A percentile compares a stretch with the other conserved stretches of the same genome.
These are phyloP conservation scores for Trichoderma virens DNA, from an alignment of 495 filamentous ascomycete species.

Conservation along the genomic window DNA sequence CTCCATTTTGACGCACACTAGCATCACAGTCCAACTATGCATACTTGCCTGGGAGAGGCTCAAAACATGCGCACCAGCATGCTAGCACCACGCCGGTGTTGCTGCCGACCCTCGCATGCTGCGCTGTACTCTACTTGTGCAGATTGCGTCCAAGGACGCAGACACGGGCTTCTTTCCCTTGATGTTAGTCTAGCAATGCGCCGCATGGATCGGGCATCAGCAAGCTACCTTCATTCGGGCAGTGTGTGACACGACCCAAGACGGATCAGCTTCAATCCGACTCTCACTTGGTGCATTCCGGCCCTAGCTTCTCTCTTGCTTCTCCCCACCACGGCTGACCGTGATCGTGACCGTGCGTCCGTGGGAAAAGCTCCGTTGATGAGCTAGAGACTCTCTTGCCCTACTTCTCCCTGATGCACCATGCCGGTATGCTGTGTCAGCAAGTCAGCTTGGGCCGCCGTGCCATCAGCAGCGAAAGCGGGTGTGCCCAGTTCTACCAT, in stretches of 20 bases:
- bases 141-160: neutral
- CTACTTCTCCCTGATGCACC: neutral
- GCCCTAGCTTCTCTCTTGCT: neutral
- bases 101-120: neutral
- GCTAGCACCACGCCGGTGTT: neutral
- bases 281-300: neutral
- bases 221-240: neutral
- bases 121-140: neutral
- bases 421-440: neutral
- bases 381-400: neutral
- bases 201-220: neutral
- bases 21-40: neutral
- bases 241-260: neutral
- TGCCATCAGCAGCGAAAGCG: neutral
- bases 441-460: constrained; percentile 6
- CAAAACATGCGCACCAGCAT: neutral
- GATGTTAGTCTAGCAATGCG: neutral
- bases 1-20: neutral
- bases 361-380: neutral
- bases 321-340: constrained; percentile 1
- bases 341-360: neutral
- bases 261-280: neutral
- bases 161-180: neutral
- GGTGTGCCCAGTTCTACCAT: neutral
- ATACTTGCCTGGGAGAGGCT: neutral